These are phyloP conservation scores for Solanum hybrid DNA, from an alignment of 305 asterid genomes.

Conservation along the genomic window DNA sequence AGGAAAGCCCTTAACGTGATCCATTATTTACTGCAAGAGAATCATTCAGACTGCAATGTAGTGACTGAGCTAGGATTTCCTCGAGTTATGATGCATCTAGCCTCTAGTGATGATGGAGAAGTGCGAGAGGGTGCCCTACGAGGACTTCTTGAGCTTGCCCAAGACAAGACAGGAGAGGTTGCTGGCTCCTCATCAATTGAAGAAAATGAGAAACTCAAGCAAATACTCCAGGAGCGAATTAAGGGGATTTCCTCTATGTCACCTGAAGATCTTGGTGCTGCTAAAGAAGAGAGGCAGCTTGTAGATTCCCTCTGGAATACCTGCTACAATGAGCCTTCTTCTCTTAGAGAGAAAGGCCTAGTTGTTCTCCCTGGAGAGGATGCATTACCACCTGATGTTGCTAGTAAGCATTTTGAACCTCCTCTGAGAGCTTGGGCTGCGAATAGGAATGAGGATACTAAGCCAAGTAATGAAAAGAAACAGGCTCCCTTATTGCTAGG, in stretches of 20 bases:
- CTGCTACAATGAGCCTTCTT: constrained; percentile 50
- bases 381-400: constrained; percentile 70
- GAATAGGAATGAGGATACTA: constrained; percentile 26
- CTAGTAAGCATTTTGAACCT: constrained; percentile 61
- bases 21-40: constrained; percentile 47
- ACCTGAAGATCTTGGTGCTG: constrained; percentile 64
- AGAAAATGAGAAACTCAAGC: constrained; percentile 53
- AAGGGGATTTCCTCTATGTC: constrained; percentile 57
- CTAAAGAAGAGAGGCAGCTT: constrained; percentile 66
- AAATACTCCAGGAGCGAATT: constrained; percentile 53
- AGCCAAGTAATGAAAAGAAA: constrained; percentile 25
- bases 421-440: constrained; percentile 81
- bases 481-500: constrained; percentile 52
- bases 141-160: constrained; percentile 57
- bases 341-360: constrained; percentile 67
- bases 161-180: constrained; percentile 20
- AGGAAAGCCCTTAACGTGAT: constrained; percentile 86
- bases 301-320: constrained; percentile 73
- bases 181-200: constrained; percentile 11
- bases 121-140: constrained; percentile 78
- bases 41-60: constrained; percentile 39
- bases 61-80: constrained; percentile 60
- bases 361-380: constrained; percentile 73
- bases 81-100: constrained; percentile 59
- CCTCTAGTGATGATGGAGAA: constrained; percentile 56